These are phyloP conservation scores for Pelargonium myrrhifolium DNA, from an alignment of 441 rosid species.

Conservation along the genomic window DNA sequence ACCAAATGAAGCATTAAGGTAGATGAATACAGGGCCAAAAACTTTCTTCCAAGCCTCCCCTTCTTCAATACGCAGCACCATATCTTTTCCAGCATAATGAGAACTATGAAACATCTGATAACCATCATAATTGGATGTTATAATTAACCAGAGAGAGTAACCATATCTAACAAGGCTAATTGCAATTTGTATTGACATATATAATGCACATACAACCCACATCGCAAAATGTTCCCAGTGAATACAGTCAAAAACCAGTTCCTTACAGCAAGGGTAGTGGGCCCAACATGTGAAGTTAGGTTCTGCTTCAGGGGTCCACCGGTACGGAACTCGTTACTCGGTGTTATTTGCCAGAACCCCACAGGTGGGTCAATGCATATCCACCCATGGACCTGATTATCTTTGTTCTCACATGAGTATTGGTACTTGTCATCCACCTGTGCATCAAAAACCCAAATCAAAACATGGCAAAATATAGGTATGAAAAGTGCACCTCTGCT, in stretches of 20 bases:
- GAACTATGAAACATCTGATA: slow-evolving; percentile 73
- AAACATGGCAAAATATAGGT: neutral
- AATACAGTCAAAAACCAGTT: neutral
- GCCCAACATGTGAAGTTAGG: slow-evolving; percentile 86
- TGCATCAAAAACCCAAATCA: neutral
- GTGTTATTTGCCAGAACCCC: slow-evolving; percentile 89
- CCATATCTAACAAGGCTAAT: neutral
- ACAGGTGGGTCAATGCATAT: slow-evolving; percentile 41
- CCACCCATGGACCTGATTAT: slow-evolving; percentile 78
- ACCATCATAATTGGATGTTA: neutral
- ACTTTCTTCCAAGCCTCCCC: slow-evolving; percentile 83
- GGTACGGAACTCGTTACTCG: slow-evolving; percentile 74
- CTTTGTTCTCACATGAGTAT: slow-evolving; percentile 72
- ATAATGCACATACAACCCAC: neutral
- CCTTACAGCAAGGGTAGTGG: slow-evolving; percentile 61
- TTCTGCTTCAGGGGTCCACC: slow-evolving; percentile 80
- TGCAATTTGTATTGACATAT: neutral
- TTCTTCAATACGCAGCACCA: slow-evolving; percentile 50
- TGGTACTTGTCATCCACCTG: slow-evolving; percentile 87
- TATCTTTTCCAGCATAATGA: slow-evolving; percentile 68
- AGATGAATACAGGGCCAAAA: slow-evolving; percentile 67
- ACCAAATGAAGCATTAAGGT: slow-evolving; percentile 40
- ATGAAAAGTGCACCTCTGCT: neutral
- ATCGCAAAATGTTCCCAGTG: neutral
- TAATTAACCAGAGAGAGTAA: neutral